Conservation (phyloP, 352 stramenopile genomes). For the Phytophthora hybrid region DNA sequence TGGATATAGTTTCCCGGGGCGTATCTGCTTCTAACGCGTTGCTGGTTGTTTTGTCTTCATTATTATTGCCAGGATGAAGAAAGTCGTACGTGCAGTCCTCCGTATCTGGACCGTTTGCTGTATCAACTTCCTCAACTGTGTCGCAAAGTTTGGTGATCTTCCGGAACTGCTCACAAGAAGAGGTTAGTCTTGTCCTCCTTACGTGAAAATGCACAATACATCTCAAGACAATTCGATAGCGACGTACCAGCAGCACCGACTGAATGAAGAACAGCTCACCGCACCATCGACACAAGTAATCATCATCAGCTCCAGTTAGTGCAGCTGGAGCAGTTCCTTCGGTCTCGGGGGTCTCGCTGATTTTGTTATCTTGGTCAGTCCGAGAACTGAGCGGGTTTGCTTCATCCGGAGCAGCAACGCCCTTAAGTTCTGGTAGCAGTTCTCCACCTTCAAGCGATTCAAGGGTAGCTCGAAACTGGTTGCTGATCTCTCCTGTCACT, state of each 20-base stretch:
- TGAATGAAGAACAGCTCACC: conserved; percentile 74
- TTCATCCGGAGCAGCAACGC: conserved; percentile 4
- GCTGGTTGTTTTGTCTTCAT: not conserved
- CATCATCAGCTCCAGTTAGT: conserved; percentile 43
- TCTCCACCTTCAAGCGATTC: conserved; percentile 35
- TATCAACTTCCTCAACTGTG: conserved; percentile 27
- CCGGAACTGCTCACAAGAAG: conserved; percentile 41
- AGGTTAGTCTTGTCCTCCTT: not conserved
- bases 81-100: conserved; percentile 54
- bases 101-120: conserved; percentile 39
- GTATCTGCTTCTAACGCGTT: not conserved
- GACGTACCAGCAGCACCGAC: conserved; percentile 52
- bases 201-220: not conserved
- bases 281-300: conserved; percentile 66
- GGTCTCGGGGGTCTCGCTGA: conserved; percentile 1
- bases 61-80: conserved; percentile 28
- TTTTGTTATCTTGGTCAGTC: conserved; percentile 11
- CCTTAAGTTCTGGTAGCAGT: conserved; percentile 42
- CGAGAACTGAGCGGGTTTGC: conserved; percentile 5
- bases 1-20: not conserved
- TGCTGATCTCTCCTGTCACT: conserved; percentile 46
- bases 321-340: not conserved
- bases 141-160: conserved; percentile 39
- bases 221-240: not conserved
- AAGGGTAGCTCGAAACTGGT: conserved; percentile 48